Evolutionary conservation across 2,329 filamentous ascomycete species (phyloP).

Genomic region (Fusarium sp.): DNA sequence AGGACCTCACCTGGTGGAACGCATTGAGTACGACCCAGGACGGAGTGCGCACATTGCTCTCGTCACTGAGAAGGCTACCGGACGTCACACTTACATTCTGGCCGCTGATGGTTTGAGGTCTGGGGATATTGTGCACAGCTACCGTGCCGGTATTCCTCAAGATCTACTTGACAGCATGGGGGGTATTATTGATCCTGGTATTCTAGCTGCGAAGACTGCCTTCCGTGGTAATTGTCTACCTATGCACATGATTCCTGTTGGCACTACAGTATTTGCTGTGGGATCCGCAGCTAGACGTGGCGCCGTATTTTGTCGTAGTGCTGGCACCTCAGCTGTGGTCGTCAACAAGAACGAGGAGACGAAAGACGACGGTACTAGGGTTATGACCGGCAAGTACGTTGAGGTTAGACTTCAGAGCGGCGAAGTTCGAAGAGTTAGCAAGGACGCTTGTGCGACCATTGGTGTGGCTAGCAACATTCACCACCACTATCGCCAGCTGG

Average conservation of each 20-base stretch:
- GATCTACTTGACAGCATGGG: conserved; percentile 92
- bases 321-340: conserved; percentile 89
- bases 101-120: conserved; percentile 94
- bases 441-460: conserved; percentile 93
- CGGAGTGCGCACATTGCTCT: conserved; percentile 94
- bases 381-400: conserved; percentile 79
- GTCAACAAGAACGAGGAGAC: conserved; percentile 87
- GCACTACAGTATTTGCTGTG: conserved; percentile 92
- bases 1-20: conserved; percentile 87
- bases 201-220: conserved; percentile 92
- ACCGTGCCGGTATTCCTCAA: conserved; percentile 86
- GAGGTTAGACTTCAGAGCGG: conserved; percentile 90
- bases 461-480: conserved; percentile 94
- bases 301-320: conserved; percentile 93
- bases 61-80: conserved; percentile 76
- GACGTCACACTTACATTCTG: conserved; percentile 87
- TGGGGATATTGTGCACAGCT: conserved; percentile 92
- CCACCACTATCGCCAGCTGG: conserved; percentile 88
- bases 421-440: conserved; percentile 88
- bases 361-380: conserved; percentile 64
- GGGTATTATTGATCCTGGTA: conserved; percentile 90
- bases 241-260: conserved; percentile 93
- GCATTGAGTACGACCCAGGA: conserved; percentile 95
- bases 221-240: conserved; percentile 95
- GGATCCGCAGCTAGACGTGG: conserved; percentile 77